Base-by-base conservation (phyloP, 331 rosid genomes). In the Rosa hybrid region DNA sequence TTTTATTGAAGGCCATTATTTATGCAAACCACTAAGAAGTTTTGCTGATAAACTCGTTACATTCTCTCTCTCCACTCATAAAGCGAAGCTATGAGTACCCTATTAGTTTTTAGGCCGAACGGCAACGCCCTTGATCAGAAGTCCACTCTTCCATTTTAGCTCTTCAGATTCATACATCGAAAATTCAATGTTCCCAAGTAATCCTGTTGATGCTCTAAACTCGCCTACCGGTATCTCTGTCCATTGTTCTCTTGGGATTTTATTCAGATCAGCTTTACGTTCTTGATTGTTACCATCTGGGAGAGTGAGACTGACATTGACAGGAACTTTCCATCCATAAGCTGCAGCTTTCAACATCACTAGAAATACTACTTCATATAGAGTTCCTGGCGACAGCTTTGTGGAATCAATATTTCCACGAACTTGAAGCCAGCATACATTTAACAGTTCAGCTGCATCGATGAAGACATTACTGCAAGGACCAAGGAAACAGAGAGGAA, bases 371-470 rank as follows among this genome's bases (percentile, higher is more conserved):
- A 87, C 89, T 86, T 88, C 82, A 23, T 92, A 92, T 7, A 62
- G 23, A 18, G 78, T 70, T 68, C 90, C 90, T 0, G 91, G 87
- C 44, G 97, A 74, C 67, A 92, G 92, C 76, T 80, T 86, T 56
- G 72, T 27, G 5, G 85, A 82, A 8, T 91, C 86, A 30, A 94
- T 85, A 72, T 85, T 88, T 46, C 92, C 98, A 46, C 50, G 70
- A 67, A 90, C 84, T 81, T 90, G 91, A 4, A 94, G 86, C 97
- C 98, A 91, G 25, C 97, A 89, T 12, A 90, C 97, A 0, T 7
- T 53, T 21, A 70, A 10, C 56, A 94, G 87, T 64, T 89, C 89
- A 46, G 93, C 94, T 13, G 81, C 84, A 64, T 94, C 94, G 11
- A 71, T 77, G 48, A 12, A 6, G 12, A 83, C 71, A 41, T 81